phyloP scores from a whole-genome alignment of 2,329 filamentous ascomycete genomes.

The Nectriaceae sp. region DNA sequence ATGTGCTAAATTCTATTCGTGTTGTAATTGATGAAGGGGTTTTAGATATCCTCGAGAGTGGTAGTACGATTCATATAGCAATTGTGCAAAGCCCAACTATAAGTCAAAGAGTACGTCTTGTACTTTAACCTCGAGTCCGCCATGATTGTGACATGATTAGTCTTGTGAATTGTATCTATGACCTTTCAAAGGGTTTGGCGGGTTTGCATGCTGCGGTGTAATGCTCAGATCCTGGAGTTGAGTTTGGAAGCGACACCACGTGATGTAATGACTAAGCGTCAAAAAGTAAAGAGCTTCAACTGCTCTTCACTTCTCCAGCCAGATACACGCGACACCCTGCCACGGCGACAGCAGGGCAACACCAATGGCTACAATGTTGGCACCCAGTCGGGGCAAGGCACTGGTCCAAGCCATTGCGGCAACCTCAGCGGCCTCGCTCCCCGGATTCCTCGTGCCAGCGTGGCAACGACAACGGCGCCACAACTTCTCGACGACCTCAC shows the following conservation, averaged over 20 bases:
- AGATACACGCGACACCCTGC: slow-evolving; percentile 19
- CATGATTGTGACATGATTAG: too few relatives aligned
- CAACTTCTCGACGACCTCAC: slow-evolving; percentile 70
- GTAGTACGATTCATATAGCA: slow-evolving; percentile 33
- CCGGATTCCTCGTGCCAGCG: slow-evolving; percentile 72
- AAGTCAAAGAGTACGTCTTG: slow-evolving; percentile 33
- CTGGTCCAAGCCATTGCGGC: slow-evolving; percentile 54
- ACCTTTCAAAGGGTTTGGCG: too few relatives aligned
- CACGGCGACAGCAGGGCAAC: slow-evolving; percentile 6
- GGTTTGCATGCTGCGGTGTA: too few relatives aligned
- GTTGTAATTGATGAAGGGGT: slow-evolving; percentile 37
- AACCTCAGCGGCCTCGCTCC: slow-evolving; percentile 57
- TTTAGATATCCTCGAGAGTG: slow-evolving; percentile 43
- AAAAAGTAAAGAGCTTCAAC: slow-evolving; percentile 31
- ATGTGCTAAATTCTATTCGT: slow-evolving; percentile 35
- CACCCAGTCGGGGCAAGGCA: slow-evolving; percentile 61
- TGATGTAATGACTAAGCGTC: slow-evolving; percentile 37
- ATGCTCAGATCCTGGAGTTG: too few relatives aligned
- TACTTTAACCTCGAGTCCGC: too few relatives aligned
- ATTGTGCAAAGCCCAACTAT: slow-evolving; percentile 32
- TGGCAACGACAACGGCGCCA: slow-evolving; percentile 56
- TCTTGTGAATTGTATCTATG: too few relatives aligned
- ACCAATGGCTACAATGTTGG: slow-evolving; percentile 59
- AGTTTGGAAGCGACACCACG: slow-evolving; percentile 18
- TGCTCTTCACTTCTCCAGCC: slow-evolving; percentile 17